phyloP scores from a whole-genome alignment of 257 asterid genomes.

The Rubia yunnanensis region DNA sequence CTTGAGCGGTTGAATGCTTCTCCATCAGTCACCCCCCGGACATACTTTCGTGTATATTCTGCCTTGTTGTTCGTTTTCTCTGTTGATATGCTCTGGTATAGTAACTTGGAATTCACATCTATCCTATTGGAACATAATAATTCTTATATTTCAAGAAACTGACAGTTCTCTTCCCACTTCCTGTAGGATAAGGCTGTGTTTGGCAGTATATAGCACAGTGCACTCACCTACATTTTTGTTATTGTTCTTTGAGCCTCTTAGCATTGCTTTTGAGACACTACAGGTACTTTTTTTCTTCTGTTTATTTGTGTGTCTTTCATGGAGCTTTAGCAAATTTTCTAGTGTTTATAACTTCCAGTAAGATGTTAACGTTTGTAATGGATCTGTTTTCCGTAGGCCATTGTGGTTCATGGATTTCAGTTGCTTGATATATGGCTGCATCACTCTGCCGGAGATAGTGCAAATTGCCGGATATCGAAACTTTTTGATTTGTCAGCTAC shows the following conservation, averaged over 20 bases:
- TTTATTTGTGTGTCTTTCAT: not conserved
- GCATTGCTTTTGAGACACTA: constrained; percentile 91
- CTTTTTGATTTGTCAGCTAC: constrained; percentile 62
- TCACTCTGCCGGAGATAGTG: constrained; percentile 56
- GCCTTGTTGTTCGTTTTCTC: constrained; percentile 68
- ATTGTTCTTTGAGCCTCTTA: constrained; percentile 86
- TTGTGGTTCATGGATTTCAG: constrained; percentile 94
- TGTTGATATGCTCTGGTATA: constrained; percentile 75
- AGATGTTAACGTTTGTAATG: constrained; percentile 11
- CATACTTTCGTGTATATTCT: constrained; percentile 85
- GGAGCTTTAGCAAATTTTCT: not conserved
- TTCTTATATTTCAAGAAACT: constrained; percentile 9
- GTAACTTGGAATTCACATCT: not conserved
- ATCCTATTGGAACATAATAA: not conserved
- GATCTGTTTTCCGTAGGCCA: constrained; percentile 47
- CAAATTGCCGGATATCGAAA: constrained; percentile 54
- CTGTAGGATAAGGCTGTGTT: constrained; percentile 62
- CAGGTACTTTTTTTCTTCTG: constrained; percentile 49
- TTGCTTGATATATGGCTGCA: constrained; percentile 84
- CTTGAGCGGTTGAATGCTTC: constrained; percentile 91
- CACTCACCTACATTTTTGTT: constrained; percentile 51
- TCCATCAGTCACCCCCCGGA: constrained; percentile 85
- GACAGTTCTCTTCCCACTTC: constrained; percentile 11
- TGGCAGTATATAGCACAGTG: constrained; percentile 37
- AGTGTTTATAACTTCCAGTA: not conserved